Evolutionary conservation across 2,329 filamentous ascomycete genomes (phyloP).

Genomic region (Aspergillus sp.): DNA sequence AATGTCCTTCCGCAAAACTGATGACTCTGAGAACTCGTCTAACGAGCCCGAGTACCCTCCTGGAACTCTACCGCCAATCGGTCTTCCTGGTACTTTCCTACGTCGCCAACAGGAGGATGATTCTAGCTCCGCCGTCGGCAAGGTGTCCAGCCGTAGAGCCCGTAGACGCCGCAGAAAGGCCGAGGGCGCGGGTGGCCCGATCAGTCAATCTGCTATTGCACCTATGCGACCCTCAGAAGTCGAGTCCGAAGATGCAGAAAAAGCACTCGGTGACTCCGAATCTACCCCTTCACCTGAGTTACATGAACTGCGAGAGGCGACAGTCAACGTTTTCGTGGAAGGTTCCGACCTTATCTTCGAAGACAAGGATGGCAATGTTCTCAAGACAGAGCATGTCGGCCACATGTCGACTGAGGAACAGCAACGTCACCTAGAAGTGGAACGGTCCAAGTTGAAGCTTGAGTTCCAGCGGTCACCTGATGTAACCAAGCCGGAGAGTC

Average conservation of each 20-base stretch:
- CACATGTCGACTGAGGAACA: constrained; percentile 57
- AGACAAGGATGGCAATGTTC: constrained; percentile 81
- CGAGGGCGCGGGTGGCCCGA: constrained; percentile 79
- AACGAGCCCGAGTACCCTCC: constrained; percentile 62
- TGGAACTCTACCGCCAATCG: constrained; percentile 70
- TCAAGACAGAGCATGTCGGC: constrained; percentile 60
- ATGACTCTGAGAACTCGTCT: constrained; percentile 62
- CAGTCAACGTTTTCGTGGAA: constrained; percentile 75
- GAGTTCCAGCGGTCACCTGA: constrained; percentile 43
- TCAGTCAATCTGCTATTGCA: constrained; percentile 85
- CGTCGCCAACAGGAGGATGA: constrained; percentile 78
- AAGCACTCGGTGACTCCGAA: constrained; percentile 18
- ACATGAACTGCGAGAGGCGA: constrained; percentile 30
- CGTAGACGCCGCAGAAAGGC: constrained; percentile 65
- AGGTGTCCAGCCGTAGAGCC: constrained; percentile 52
- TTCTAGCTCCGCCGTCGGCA: constrained; percentile 53
- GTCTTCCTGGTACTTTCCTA: constrained; percentile 73
- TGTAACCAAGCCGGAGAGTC: constrained; percentile 48
- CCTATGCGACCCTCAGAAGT: constrained; percentile 53
- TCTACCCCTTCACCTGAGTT: background rate
- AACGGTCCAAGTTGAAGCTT: constrained; percentile 54
- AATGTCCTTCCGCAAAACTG: constrained; percentile 70
- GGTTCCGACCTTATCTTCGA: constrained; percentile 78
- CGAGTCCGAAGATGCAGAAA: constrained; percentile 26
- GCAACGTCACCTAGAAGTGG: constrained; percentile 55